phyloP scores from a whole-genome alignment of 495 filamentous ascomycete genomes.

The Annulohypoxylon stygium region DNA sequence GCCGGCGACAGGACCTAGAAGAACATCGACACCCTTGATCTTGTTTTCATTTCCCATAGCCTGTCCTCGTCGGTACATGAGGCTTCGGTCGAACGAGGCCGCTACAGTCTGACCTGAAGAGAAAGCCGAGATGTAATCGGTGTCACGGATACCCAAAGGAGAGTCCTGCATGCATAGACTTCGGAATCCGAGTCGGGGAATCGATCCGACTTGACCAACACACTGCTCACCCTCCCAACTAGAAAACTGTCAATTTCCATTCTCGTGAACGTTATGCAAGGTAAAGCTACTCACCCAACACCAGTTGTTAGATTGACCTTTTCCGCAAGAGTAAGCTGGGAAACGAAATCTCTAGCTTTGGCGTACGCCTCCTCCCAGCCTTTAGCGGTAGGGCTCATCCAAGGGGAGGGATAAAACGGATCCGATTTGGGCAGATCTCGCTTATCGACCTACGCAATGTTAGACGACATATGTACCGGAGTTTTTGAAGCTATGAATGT shows the following conservation, averaged over 20 bases:
- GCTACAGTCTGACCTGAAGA: conserved; percentile 84
- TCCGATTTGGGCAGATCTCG: conserved; percentile 52
- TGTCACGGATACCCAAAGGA: conserved; percentile 83
- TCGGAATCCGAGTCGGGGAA: conserved; percentile 82
- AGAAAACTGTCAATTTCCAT: conserved; percentile 39
- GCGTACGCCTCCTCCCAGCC: conserved; percentile 84
- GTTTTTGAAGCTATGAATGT: conserved; percentile 19
- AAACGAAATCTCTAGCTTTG: conserved; percentile 83
- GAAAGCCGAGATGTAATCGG: conserved; percentile 85
- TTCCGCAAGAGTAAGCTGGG: conserved; percentile 84
- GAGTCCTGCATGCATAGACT: conserved; percentile 91
- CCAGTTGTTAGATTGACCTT: conserved; percentile 96
- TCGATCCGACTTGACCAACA: conserved; percentile 80
- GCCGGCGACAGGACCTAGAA: conserved; percentile 90
- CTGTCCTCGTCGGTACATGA: conserved; percentile 81
- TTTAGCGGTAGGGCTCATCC: conserved; percentile 75
- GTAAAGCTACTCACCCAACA: conserved; percentile 68
- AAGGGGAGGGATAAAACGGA: conserved; percentile 87
- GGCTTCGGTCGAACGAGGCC: conserved; percentile 77
- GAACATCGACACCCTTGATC: conserved; percentile 86
- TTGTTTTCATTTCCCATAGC: conserved; percentile 85
- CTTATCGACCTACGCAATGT: conserved; percentile 35
- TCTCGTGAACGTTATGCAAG: neutral
- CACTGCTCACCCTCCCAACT: conserved; percentile 84
- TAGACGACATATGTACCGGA: conserved; percentile 5